Base-by-base conservation (phyloP, 495 filamentous ascomycete genomes). In the Mytilinidion resinicola region DNA sequence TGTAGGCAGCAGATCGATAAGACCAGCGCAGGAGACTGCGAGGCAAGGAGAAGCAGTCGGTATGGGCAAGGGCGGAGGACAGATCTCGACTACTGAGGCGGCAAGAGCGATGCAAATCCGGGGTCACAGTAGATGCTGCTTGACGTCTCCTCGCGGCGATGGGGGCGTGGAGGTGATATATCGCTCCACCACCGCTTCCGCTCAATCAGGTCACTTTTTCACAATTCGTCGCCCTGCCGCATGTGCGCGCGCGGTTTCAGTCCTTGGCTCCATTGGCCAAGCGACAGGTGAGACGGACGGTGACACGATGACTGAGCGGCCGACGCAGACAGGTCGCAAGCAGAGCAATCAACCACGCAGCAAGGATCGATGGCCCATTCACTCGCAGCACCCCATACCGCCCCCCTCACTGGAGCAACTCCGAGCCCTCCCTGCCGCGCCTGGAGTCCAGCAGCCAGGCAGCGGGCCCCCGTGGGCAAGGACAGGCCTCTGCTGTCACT, bases 61-160 rank as follows among this genome's bases (percentile, higher is more conserved):
- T 19, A 9, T 12, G 12, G 46, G 8, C 46, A 49, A 53, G 36
- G 33, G 10, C n/a, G 50, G 14, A 34, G 11, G 17, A 20, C 10
- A 37, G 50, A 53, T 53, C 50, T 53, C 50, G 9, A 41, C 50
- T 3, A 41, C 50, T 3, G 25, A 30, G 25, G 14, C 19, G 36
- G 50, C 25, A 53, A n/a, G n/a, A 41, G 15, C 50, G 50, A 53
- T 17, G 50, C 34, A 53, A 53, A 53, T 53, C 50, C 50, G 50
- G 50, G 50, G 50, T 53, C 50, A 53, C 15, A 33, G 37, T 30
- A 30, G 25, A 30, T 30, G 25, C 3, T 30, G 25, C 6, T 30
- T 30, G 25, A 2, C 25, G 25, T 30, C 25, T 30, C 25, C 6
- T 30, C 25, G 25, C 25, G 25, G 37, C n/a, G 50, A 37, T 53